phyloP scores from a whole-genome alignment of 2,329 filamentous ascomycete genomes.

The Phaeomoniella chlamydospora region DNA sequence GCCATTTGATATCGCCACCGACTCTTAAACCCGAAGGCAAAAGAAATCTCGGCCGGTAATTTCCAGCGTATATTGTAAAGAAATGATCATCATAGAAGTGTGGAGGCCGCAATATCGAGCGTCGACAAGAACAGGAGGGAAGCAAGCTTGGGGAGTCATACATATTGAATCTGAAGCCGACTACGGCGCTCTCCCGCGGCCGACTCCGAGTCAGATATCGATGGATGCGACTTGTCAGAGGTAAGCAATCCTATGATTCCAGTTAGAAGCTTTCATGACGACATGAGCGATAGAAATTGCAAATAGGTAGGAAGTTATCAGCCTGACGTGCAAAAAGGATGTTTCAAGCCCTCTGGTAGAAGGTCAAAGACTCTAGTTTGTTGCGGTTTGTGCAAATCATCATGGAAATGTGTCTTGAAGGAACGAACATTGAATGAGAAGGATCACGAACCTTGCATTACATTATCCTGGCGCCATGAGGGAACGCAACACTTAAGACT shows the following conservation, averaged over 20 bases:
- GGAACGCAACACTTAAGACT: too few relatives aligned
- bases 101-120: conserved; percentile 19
- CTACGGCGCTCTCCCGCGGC: too few relatives aligned
- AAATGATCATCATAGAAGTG: conserved; percentile 47
- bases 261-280: too few relatives aligned
- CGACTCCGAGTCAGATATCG: conserved; percentile 6
- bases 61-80: conserved; percentile 63
- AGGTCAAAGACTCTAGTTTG: conserved; percentile 98
- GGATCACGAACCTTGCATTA: neutral
- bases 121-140: too few relatives aligned
- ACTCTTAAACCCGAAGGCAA: conserved; percentile 15
- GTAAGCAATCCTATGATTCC: conserved; percentile 11
- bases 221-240: conserved; percentile 8
- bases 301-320: conserved; percentile 34
- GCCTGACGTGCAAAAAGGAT: conserved; percentile 81
- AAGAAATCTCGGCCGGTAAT: conserved; percentile 77
- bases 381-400: conserved; percentile 71
- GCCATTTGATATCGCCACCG: conserved; percentile 74
- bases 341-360: conserved; percentile 68
- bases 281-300: too few relatives aligned
- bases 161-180: too few relatives aligned
- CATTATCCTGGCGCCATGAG: too few relatives aligned
- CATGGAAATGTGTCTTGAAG: conserved; percentile 31
- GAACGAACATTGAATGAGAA: too few relatives aligned
- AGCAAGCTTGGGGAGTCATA: too few relatives aligned